These are phyloP conservation scores for Talaromyces albobiverticillius DNA, from an alignment of 2,329 filamentous ascomycete genomes.

Conservation along the genomic window DNA sequence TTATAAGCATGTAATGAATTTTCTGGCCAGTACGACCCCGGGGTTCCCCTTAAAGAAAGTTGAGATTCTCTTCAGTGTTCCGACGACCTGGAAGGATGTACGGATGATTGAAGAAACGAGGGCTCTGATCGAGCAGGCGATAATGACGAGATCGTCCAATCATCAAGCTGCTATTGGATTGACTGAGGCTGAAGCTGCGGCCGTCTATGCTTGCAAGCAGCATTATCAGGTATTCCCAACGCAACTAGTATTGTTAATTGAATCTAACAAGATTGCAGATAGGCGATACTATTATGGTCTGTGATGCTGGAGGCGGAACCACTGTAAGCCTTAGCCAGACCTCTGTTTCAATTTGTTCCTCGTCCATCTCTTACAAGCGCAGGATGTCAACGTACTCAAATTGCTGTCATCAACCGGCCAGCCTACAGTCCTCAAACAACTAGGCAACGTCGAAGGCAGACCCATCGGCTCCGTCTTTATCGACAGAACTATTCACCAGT, in stretches of 20 bases:
- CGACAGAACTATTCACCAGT: constrained; percentile 27
- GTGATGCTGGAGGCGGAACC: constrained; percentile 52
- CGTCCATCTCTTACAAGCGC: neutral
- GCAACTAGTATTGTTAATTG: neutral
- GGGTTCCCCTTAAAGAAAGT: constrained; percentile 27
- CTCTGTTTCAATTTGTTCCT: neutral
- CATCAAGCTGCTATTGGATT: constrained; percentile 46
- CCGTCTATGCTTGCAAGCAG: constrained; percentile 45
- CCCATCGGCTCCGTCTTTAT: constrained; percentile 38
- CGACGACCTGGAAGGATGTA: constrained; percentile 41
- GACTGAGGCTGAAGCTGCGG: constrained; percentile 55
- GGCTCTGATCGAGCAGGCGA: constrained; percentile 26
- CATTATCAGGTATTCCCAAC: constrained; percentile 20
- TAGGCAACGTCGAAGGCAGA: constrained; percentile 7
- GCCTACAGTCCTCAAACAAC: constrained; percentile 3
- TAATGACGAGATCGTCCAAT: constrained; percentile 25
- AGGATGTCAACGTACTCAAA: constrained; percentile 9
- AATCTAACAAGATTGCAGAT: constrained; percentile 17
- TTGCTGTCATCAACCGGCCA: neutral
- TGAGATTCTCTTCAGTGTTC: constrained; percentile 43
- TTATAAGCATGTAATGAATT: constrained; percentile 29
- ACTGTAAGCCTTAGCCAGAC: constrained; percentile 16
- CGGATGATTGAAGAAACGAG: constrained; percentile 35
- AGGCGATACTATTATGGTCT: constrained; percentile 48
- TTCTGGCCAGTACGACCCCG: constrained; percentile 25